Conservation (phyloP, 495 filamentous ascomycete species). For the Talaromyces wortmannii region DNA sequence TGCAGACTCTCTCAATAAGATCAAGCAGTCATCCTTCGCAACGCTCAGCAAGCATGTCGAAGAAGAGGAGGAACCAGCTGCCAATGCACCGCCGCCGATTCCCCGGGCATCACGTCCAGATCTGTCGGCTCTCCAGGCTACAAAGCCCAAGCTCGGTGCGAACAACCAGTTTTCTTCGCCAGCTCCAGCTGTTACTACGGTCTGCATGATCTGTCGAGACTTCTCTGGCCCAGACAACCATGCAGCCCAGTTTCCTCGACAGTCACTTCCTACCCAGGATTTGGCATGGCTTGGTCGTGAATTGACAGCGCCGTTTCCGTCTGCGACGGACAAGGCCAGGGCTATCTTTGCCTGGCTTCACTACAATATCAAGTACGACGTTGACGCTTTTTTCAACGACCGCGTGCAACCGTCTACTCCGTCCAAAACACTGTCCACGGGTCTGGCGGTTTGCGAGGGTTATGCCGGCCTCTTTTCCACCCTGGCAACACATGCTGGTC, state of each 20-base stretch:
- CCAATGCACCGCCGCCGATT: slow-evolving; percentile 44
- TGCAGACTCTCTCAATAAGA: slow-evolving; percentile 18
- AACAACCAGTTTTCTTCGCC: slow-evolving; percentile 2
- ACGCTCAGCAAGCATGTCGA: slow-evolving; percentile 25
- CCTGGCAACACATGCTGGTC: slow-evolving; percentile 65
- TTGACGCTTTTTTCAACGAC: slow-evolving; percentile 64
- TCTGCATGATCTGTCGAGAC: slow-evolving; percentile 79
- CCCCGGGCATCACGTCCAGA: slow-evolving; percentile 52
- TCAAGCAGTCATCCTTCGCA: slow-evolving; percentile 31
- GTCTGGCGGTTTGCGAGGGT: slow-evolving; percentile 84
- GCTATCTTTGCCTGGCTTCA: slow-evolving; percentile 93
- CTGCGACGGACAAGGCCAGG: slow-evolving; percentile 80
- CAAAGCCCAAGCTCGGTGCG: slow-evolving; percentile 40
- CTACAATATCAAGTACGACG: slow-evolving; percentile 86
- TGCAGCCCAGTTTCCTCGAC: slow-evolving; percentile 68
- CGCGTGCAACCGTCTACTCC: slow-evolving; percentile 61
- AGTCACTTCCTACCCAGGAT: slow-evolving; percentile 59
- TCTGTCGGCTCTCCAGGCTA: slow-evolving; percentile 44
- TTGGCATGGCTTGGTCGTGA: slow-evolving; percentile 65
- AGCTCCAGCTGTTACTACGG: slow-evolving; percentile 15
- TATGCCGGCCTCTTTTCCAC: slow-evolving; percentile 79
- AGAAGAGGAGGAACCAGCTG: slow-evolving; percentile 8
- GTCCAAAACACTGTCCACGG: slow-evolving; percentile 57
- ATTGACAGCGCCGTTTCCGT: slow-evolving; percentile 73
- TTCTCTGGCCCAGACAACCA: slow-evolving; percentile 75